Base-by-base conservation (phyloP, 805 yeast species). In the Lachancea mirantina region DNA sequence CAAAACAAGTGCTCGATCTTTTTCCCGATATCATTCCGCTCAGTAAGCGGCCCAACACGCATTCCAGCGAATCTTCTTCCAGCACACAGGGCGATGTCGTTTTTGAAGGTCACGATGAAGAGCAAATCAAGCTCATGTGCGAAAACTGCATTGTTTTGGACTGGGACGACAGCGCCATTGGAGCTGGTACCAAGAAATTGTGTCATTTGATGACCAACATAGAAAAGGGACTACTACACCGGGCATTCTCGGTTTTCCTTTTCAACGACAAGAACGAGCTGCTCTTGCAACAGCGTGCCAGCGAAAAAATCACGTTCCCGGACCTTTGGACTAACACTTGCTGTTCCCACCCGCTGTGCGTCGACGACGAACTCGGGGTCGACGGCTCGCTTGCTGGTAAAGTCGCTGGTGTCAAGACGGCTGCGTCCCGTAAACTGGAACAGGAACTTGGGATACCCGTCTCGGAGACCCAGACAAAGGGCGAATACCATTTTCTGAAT, bases 301-400 rank as follows among this genome's bases (percentile, higher is more conserved):
- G 78, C 30, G 97, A 92, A 57, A 92, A 92, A 59, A 92, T 92
- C 63, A 92, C 99, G 1, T 92, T 92, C 61, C 94, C 97, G 1
- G 76, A 76, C 38, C 77, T 88, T 80, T 92, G 99, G 99, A 92
- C 99, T 16, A 92, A 92, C 59, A 92, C 99, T 2, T 92, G 99
- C 62, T 92, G 99, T 59, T 88, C 97, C 1, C 99, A 92, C 57
- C 99, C 99, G 7, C 67, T 92, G 33, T 85, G 95, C 34, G 74
- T 85, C 21, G 71, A 78, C 23, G 64, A 74, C 22, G 99, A 92
- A 59, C 65, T 87, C 53, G 96, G 96, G 8, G 52, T 64, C 25
- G 39, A 41, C 4, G 49, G 54, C 21, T 60, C 62, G 29, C 65
- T 88, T 38, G 59, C 63, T 5, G 62, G 67, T 21, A 83, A 94